These are phyloP conservation scores for Bolboschoenus planiculmis DNA, from an alignment of 176 grass and related monocot species.

Conservation along the genomic window DNA sequence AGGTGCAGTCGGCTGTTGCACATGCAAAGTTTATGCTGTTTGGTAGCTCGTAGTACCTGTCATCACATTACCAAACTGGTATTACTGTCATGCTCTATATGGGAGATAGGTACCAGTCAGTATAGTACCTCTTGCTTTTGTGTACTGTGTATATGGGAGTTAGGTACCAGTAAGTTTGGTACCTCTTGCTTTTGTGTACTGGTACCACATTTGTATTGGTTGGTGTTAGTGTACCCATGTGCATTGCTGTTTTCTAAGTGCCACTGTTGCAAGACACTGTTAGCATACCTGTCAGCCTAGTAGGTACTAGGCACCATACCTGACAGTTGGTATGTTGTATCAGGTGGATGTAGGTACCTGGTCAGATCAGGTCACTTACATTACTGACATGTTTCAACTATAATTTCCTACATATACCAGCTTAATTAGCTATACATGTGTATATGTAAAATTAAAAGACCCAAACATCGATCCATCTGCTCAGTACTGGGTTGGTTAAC, in stretches of 20 bases:
- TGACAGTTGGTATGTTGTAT: background rate
- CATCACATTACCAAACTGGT: background rate
- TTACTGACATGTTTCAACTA: background rate
- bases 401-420: background rate
- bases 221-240: background rate
- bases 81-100: background rate
- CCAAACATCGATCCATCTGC: background rate
- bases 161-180: background rate
- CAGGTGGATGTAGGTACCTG: background rate
- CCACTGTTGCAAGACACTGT: background rate
- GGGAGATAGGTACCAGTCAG: background rate
- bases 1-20: conserved; percentile 56
- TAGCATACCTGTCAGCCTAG: background rate
- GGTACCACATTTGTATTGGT: background rate
- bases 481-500: background rate
- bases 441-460: background rate
- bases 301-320: background rate
- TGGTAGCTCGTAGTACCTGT: conserved; percentile 44
- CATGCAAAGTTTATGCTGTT: conserved; percentile 58
- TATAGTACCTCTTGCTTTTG: too few relatives aligned
- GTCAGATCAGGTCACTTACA: background rate
- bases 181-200: background rate
- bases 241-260: background rate
- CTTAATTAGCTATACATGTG: background rate
- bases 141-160: background rate